Percentiles rank a stretch among this genome's conserved stretches.
These are phyloP conservation scores for Nidularia pulvinata DNA, from an alignment of 768 basidiomycete genomes.

Conservation along the genomic window DNA sequence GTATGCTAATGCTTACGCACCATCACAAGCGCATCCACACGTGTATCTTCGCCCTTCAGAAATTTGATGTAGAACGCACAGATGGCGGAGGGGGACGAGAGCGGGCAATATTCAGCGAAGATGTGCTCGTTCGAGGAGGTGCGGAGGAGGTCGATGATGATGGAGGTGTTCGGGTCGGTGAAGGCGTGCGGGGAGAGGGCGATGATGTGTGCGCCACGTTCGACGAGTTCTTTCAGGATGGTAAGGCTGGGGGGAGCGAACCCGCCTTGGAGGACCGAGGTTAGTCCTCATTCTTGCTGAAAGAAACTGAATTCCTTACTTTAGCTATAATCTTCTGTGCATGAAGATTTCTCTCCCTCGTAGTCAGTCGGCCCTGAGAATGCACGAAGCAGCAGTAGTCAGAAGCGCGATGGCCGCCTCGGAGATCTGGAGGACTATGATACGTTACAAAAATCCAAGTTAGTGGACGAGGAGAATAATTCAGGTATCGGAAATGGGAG, in stretches of 20 bases:
- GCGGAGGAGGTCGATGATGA: constrained; percentile 66
- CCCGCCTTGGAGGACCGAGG: constrained; percentile 52
- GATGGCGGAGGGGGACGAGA: constrained; percentile 65
- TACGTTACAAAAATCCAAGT: too few relatives aligned
- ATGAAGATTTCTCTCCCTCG: constrained; percentile 75
- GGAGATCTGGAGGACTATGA: constrained; percentile 25
- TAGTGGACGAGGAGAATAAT: too few relatives aligned
- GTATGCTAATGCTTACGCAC: constrained; percentile 74
- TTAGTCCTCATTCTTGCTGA: constrained; percentile 2
- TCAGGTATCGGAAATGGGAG: too few relatives aligned
- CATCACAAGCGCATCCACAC: constrained; percentile 80
- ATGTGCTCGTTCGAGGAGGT: constrained; percentile 76
- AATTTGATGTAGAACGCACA: constrained; percentile 71
- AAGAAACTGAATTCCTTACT: constrained; percentile 34
- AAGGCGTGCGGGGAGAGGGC: constrained; percentile 66
- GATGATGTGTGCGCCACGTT: constrained; percentile 81
- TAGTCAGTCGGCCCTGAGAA: constrained; percentile 72
- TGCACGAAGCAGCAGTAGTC: constrained; percentile 43
- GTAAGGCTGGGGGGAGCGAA: constrained; percentile 76
- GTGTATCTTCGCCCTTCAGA: constrained; percentile 58
- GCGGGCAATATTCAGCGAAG: constrained; percentile 78
- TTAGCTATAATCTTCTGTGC: constrained; percentile 71
- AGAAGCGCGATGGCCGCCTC: constrained; percentile 34
- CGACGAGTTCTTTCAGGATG: constrained; percentile 62
- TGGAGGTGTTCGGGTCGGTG: constrained; percentile 49